Base-by-base conservation (phyloP, 495 filamentous ascomycete genomes). In the Bacidia rubella region DNA sequence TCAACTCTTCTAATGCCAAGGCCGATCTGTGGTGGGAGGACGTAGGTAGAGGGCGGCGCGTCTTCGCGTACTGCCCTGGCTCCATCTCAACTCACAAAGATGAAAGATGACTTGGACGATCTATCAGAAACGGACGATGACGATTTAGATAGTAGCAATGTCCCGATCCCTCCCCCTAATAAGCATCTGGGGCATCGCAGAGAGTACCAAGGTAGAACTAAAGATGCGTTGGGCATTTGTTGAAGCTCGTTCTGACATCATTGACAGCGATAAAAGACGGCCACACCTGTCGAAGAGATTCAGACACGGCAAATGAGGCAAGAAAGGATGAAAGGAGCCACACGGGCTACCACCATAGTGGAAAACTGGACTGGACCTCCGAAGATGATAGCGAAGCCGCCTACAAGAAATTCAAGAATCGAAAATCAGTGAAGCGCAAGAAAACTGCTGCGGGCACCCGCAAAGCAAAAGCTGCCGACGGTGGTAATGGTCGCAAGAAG, bases 331-430 rank as follows among this genome's bases (percentile, higher is more conserved):
- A n/a, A n/a, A n/a, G n/a, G n/a, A n/a, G n/a, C n/a, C n/a, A n/a
- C n/a, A n/a, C n/a, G n/a, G n/a, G n/a, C n/a, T n/a, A n/a, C n/a
- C n/a, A n/a, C n/a, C n/a, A n/a, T n/a, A n/a, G n/a, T n/a, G n/a
- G n/a, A n/a, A n/a, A n/a, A n/a, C n/a, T 35, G 7, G 29, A 35
- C 20, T 65, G 58, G 58, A 54, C 56, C 22, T 61, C 61, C 2
- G 68, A 70, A 49, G 72, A 72, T 24, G 69, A 72, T 54, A 67
- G 70, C 47, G 70, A 74, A 54, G 70, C 70, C 11, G 73, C 70
- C 9, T 84, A 82, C 62, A 55, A 75, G 38, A 65, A 68, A 38
- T 82, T 81, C 65, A 81, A 81, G 54, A 72, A 74, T 25, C 72
- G 79, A 43, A 81, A 79, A 50, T 64, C 68, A 2, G 57, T 68